A percentile compares a stretch with the other conserved stretches of the same genome.
phyloP scores from a whole-genome alignment of 208 protist species.

The Porcisia deanei region DNA sequence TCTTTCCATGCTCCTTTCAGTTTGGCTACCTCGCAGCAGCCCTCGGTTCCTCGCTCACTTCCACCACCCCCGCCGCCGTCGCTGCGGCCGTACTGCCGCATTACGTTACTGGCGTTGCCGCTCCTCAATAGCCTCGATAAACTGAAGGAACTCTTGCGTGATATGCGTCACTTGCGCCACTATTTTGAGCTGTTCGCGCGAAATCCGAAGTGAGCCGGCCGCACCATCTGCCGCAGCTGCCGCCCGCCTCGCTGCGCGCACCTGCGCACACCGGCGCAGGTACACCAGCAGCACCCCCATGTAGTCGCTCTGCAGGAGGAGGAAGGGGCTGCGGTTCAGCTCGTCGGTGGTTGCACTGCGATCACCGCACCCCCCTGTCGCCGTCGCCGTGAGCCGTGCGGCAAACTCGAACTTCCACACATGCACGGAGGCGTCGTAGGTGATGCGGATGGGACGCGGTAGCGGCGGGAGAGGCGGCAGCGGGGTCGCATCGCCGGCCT shows the following conservation, averaged over 20 bases:
- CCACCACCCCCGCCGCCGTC: no score
- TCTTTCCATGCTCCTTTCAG: neutral
- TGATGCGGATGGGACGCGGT: conserved; percentile 29
- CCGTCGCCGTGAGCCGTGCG: conserved; percentile 28
- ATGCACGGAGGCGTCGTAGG: conserved; percentile 24
- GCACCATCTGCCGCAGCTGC: conserved; percentile 2
- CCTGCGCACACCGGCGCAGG: conserved; percentile 43
- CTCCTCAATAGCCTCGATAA: conserved; percentile 58
- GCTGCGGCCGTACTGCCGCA: neutral
- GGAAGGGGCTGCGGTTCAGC: conserved; percentile 42
- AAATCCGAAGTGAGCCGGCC: conserved; percentile 41
- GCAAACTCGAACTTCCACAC: conserved; percentile 47
- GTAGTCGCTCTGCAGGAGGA: conserved; percentile 62
- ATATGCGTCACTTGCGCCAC: conserved; percentile 69
- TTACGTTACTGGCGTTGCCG: conserved; percentile 11
- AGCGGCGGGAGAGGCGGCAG: conserved; percentile 16
- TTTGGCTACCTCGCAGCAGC: neutral
- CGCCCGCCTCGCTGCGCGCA: conserved; percentile 4
- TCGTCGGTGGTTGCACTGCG: conserved; percentile 14
- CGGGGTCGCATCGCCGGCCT: neutral
- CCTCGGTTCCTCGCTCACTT: neutral
- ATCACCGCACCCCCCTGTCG: neutral
- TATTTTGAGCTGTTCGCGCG: conserved; percentile 43
- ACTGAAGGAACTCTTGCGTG: conserved; percentile 67
- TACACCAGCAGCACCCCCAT: conserved; percentile 77